A percentile compares a stretch with the other conserved stretches of the same genome.
Conservation (phyloP, 768 basidiomycete genomes). For the Tylopilus balloui region DNA sequence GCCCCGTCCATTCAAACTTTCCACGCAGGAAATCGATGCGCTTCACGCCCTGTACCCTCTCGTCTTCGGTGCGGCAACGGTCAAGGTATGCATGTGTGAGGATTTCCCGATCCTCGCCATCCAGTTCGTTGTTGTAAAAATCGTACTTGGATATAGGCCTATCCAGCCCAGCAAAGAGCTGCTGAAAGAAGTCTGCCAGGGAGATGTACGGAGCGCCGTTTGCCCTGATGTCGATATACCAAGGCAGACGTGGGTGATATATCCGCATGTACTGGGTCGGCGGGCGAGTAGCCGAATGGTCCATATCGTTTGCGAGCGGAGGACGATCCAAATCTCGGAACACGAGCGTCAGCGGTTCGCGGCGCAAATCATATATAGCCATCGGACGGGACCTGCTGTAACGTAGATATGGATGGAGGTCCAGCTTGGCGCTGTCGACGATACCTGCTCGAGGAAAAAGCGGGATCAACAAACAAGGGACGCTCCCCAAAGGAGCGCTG, state of each 20-base stretch:
- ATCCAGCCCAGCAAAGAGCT: slow-evolving; percentile 42
- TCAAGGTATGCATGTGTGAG: slow-evolving; percentile 43
- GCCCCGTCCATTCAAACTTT: slow-evolving; percentile 48
- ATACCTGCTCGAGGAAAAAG: slow-evolving; percentile 8
- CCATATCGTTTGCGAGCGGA: slow-evolving; percentile 47
- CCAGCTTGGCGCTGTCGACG: slow-evolving; percentile 25
- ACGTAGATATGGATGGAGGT: slow-evolving; percentile 22
- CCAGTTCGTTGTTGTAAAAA: slow-evolving; percentile 56
- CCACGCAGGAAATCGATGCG: slow-evolving; percentile 60
- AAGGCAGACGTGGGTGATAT: slow-evolving; percentile 54
- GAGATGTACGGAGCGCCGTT: slow-evolving; percentile 49
- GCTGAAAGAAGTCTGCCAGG: slow-evolving; percentile 49
- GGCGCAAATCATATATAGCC: slow-evolving; percentile 49
- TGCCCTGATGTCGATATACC: slow-evolving; percentile 59
- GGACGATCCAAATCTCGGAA: slow-evolving; percentile 44
- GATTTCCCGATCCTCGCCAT: slow-evolving; percentile 39
- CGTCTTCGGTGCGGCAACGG: slow-evolving; percentile 38
- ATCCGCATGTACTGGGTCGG: slow-evolving; percentile 49
- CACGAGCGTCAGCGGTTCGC: slow-evolving; percentile 34
- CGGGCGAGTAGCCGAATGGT: slow-evolving; percentile 51
- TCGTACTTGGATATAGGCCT: slow-evolving; percentile 46
- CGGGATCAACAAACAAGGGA: neutral
- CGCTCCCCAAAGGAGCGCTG: neutral
- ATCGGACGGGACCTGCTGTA: slow-evolving; percentile 32
- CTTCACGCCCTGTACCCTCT: slow-evolving; percentile 43